Base-by-base conservation (phyloP, 2,329 filamentous ascomycete species). In the Helotiales sp. region DNA sequence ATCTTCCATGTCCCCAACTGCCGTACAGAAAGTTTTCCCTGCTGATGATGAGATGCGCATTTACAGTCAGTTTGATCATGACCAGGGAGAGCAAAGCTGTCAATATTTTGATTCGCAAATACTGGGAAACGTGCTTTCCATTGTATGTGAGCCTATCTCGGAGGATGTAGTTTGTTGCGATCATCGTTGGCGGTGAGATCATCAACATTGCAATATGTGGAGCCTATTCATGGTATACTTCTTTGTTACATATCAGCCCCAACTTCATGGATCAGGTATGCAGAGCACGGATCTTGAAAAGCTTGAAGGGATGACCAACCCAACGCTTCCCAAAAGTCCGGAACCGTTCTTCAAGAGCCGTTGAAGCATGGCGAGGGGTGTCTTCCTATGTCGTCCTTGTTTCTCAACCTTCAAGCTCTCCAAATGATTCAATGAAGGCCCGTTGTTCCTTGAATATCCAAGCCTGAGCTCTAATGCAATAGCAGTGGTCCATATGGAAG, bases 211-310 rank as follows among this genome's bases (percentile, higher is more conserved):
- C 40, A 6, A 64, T 76, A 79, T 67, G 78, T 81, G 78, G 81
- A 80, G 69, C 73, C 79, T 69, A 82, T 84, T 63, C 83, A 82
- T 64, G 82, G 83, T 6, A 85, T n/a, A n/a, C n/a, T n/a, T n/a
- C n/a, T n/a, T n/a, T n/a, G n/a, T n/a, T n/a, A n/a, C n/a, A n/a
- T n/a, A n/a, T n/a, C n/a, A n/a, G n/a, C n/a, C n/a, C n/a, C n/a
- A n/a, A n/a, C n/a, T n/a, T n/a, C n/a, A n/a, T n/a, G n/a, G n/a
- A n/a, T n/a, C 83, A 70, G 82, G 81, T 82, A 78, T 60, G 76
- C 63, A 1, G 8, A 57, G 43, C 52, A 30, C n/a, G 15, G 34
- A 59, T 61, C 15, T 15, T 15, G 13, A 82, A 82, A 28, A 52
- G 83, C 82, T 67, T 79, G 81, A 69, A 79, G 84, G 69, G 77